phyloP scores from a whole-genome alignment of 148 eudicot species.

The Fallopia convolvulus region DNA sequence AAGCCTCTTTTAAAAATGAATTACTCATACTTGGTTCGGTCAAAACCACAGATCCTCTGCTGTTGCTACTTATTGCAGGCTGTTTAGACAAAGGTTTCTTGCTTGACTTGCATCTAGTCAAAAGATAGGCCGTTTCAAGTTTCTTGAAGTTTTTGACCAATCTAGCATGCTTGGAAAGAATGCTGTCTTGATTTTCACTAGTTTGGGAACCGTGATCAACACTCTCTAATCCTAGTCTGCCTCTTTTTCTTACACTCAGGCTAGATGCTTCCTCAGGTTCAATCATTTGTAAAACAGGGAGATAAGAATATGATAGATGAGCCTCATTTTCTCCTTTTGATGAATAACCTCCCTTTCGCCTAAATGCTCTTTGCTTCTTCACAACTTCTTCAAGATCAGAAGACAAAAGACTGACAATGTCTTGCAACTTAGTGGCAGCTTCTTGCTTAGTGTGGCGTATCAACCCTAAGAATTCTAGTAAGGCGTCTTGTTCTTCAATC shows the following conservation, averaged over 20 bases:
- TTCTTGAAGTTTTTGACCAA: conserved; percentile 78
- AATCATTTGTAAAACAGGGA: conserved; percentile 14
- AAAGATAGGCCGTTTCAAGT: conserved; percentile 79
- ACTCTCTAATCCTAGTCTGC: conserved; percentile 15
- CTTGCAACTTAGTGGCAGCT: conserved; percentile 55
- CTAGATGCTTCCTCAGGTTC: conserved; percentile 36
- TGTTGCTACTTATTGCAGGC: conserved; percentile 54
- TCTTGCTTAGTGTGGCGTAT: conserved; percentile 70
- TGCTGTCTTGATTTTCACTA: conserved; percentile 30
- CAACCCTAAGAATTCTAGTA: conserved; percentile 66
- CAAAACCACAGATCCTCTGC: conserved; percentile 54
- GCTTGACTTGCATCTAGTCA: conserved; percentile 50
- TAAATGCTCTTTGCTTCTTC: conserved; percentile 44
- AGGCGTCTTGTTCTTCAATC: conserved; percentile 79
- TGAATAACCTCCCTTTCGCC: conserved; percentile 30
- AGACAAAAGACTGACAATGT: conserved; percentile 60
- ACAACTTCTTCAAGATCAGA: conserved; percentile 75
- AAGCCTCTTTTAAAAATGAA: conserved; percentile 33
- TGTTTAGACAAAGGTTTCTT: conserved; percentile 39
- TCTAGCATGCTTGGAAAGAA: conserved; percentile 48
- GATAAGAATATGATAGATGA: conserved; percentile 26
- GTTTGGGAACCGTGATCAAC: conserved; percentile 25
- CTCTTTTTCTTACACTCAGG: conserved; percentile 42
- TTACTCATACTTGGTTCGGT: conserved; percentile 58
- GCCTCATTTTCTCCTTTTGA: conserved; percentile 25